These are phyloP conservation scores for Kazachstania africana DNA, from an alignment of 805 yeast species.

Conservation along the genomic window DNA sequence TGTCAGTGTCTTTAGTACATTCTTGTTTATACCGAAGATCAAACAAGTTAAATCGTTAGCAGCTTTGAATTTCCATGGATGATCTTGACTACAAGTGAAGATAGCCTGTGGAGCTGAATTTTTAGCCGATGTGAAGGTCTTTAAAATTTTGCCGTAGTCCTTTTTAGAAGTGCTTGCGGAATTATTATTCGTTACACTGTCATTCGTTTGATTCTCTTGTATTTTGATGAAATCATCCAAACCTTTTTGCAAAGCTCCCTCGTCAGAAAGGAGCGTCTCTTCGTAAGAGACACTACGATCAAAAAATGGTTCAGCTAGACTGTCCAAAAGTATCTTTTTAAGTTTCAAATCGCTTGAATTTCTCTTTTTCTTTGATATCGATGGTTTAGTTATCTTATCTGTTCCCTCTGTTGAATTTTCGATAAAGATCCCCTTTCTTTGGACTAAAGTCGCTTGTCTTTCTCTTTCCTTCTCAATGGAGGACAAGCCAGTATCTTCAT, in stretches of 20 bases:
- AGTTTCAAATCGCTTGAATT: constrained; percentile 8
- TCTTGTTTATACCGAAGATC: constrained; percentile 69
- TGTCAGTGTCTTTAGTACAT: constrained; percentile 47
- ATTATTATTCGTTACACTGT: constrained; percentile 2
- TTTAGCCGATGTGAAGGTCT: constrained; percentile 57
- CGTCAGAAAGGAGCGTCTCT: constrained; percentile 10
- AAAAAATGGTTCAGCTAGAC: constrained; percentile 27
- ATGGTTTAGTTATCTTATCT: constrained; percentile 1
- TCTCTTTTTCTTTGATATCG: constrained; percentile 2
- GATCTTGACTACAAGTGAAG: constrained; percentile 59
- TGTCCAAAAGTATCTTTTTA: constrained; percentile 20
- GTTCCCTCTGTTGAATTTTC: not conserved
- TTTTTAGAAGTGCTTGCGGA: constrained; percentile 9
- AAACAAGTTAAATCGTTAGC: constrained; percentile 85
- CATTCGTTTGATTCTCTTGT: constrained; percentile 2
- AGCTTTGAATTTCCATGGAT: constrained; percentile 74
- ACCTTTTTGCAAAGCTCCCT: constrained; percentile 28
- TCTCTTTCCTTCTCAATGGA: constrained; percentile 2
- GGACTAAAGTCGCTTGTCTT: not conserved
- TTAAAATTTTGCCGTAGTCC: constrained; percentile 38
- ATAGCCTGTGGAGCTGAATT: constrained; percentile 72
- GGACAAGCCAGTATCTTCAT: constrained; percentile 4
- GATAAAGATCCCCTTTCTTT: too few relatives aligned
- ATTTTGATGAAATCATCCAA: constrained; percentile 5
- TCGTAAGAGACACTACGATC: constrained; percentile 16